These are phyloP conservation scores for Colletotrichum sp. DNA, from an alignment of 2,329 filamentous ascomycete genomes.

Conservation along the genomic window DNA sequence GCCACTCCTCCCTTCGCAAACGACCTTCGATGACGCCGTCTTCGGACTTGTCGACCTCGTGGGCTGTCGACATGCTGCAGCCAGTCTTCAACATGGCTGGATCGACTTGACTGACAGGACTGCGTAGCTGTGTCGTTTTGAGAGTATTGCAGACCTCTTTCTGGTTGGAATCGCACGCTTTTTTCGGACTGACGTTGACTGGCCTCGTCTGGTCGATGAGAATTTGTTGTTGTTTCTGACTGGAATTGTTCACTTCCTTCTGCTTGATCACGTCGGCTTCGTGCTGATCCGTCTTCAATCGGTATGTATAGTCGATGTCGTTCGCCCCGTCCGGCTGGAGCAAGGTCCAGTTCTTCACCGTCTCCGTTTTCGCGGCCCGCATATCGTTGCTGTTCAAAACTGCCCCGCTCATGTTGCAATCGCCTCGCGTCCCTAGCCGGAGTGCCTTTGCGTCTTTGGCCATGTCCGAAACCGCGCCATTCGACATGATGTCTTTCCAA, in stretches of 20 bases:
- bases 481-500: not conserved
- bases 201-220: not conserved
- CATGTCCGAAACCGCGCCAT: not conserved
- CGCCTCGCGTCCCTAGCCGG: not conserved
- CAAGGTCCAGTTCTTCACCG: not conserved
- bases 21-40: constrained; percentile 19
- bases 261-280: not conserved
- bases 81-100: not conserved
- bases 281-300: not conserved
- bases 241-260: not conserved
- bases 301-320: not conserved
- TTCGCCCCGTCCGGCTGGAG: not conserved
- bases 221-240: not conserved
- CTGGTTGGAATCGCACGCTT: not conserved
- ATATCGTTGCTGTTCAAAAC: not conserved
- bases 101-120: not conserved
- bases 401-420: not conserved
- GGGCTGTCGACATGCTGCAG: not conserved
- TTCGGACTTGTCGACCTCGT: not conserved
- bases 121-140: not conserved
- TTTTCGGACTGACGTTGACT: not conserved
- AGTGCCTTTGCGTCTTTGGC: not conserved
- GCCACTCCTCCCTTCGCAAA: constrained; percentile 5
- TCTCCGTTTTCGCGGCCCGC: not conserved
- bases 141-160: not conserved